Base-by-base conservation (phyloP, 495 filamentous ascomycete species). In the Lepidopterella palustris region DNA sequence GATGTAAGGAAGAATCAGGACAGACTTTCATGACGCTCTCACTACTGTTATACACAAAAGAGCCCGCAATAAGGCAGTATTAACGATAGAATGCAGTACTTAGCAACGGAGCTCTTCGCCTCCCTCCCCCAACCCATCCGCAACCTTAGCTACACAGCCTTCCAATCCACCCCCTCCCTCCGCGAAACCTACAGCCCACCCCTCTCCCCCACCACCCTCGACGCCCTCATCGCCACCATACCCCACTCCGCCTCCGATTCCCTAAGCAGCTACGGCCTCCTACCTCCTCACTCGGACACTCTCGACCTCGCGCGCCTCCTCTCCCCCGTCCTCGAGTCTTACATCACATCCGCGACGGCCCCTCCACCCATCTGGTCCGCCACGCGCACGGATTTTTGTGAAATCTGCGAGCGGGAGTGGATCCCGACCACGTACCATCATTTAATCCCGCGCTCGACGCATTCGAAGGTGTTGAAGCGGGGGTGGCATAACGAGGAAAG, bases 381-480 rank as follows among this genome's bases (percentile, higher is more conserved):
- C 0, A 87, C 85, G 1, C 79, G 80, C 15, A 72, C 72, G 1
- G 70, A 75, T 0, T 85, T 76, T 2, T 96, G 90, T 73, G 89
- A 95, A 78, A 82, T 95, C 58, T 95, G 90, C 70, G 83, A 78
- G n/a, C 80, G 90, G 0, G 79, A 81, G 62, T 89, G 86, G 81
- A 84, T 95, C 49, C 83, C 84, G 27, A 72, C 92, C 42, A 86
- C 85, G 5, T 93, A 92, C 71, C 90, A 95, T 65, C 90, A 95
- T 73, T 74, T 96, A 49, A 89, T 95, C 59, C 90, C 90, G 29
- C 77, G 82, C 27, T 76, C 79, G 35, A 81, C 88, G 63, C 90
- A 95, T 72, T 82, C 77, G n/a, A 92, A 90, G 73, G 89, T 82
- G 5, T 64, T 88, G 11, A 88, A 88, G 73, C 77, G 88, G 27